phyloP scores from a whole-genome alignment of 148 eudicot genomes.

The Euryodendron excelsum region DNA sequence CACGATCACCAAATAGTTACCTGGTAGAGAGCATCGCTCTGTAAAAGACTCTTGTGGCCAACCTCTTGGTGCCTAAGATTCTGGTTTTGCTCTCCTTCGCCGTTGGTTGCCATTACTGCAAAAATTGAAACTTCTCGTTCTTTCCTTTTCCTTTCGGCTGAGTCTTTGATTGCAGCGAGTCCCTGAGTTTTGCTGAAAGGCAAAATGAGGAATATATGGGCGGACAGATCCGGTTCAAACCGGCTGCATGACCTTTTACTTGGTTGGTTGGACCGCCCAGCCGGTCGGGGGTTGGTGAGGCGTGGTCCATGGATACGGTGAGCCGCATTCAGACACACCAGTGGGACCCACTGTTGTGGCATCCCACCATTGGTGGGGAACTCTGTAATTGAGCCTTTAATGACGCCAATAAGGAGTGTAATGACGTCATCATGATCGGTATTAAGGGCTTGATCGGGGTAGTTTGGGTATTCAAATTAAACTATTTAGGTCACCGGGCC shows the following conservation, averaged over 20 bases:
- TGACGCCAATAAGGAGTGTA: too few species aligned
- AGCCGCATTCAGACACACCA: too few species aligned
- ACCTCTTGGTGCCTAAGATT: slow-evolving; percentile 56
- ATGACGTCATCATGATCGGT: too few species aligned
- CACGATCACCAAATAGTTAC: slow-evolving; percentile 18
- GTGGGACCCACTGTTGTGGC: too few species aligned
- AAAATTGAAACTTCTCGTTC: background rate
- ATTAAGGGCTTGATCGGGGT: too few species aligned
- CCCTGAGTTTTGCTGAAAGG: background rate
- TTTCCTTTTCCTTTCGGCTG: background rate
- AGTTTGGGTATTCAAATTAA: too few species aligned
- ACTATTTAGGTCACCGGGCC: too few species aligned
- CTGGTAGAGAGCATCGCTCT: slow-evolving; percentile 86
- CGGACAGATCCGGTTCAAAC: slow-evolving; percentile 25
- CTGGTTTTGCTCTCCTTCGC: slow-evolving; percentile 23
- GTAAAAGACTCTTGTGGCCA: slow-evolving; percentile 91
- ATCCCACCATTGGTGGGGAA: too few species aligned
- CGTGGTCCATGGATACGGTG: too few species aligned
- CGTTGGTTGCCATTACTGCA: slow-evolving; percentile 40
- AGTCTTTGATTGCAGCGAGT: background rate
- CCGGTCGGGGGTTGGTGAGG: slow-evolving; percentile 63
- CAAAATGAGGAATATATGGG: slow-evolving; percentile 23
- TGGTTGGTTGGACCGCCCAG: slow-evolving; percentile 21
- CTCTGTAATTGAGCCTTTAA: too few species aligned
- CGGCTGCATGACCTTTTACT: background rate